Percentiles rank a stretch among this genome's conserved stretches.
These are phyloP conservation scores for Nakazawaea ambrosiae DNA, from an alignment of 805 yeast species.

Conservation along the genomic window DNA sequence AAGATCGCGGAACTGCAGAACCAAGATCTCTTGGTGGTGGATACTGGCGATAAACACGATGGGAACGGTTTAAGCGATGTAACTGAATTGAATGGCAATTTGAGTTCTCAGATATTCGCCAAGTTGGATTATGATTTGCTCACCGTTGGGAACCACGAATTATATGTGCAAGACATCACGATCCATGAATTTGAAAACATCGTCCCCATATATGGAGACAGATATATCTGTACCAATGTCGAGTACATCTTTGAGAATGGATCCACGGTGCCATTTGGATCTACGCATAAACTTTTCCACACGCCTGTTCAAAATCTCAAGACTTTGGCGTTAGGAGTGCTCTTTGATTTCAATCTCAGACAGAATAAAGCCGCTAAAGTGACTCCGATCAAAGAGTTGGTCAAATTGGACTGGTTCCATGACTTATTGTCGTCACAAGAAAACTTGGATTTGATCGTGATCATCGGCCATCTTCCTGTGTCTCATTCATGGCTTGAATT, in stretches of 20 bases:
- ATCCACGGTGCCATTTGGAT: slow-evolving; percentile 59
- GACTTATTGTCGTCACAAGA: slow-evolving; percentile 26
- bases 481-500: slow-evolving; percentile 49
- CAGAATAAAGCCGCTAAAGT: slow-evolving; percentile 58
- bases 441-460: slow-evolving; percentile 55
- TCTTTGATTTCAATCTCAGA: slow-evolving; percentile 62
- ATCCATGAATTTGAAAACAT: slow-evolving; percentile 56
- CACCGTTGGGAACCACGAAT: slow-evolving; percentile 88
- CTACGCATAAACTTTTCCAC: slow-evolving; percentile 53
- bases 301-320: slow-evolving; percentile 47
- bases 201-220: slow-evolving; percentile 51
- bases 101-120: slow-evolving; percentile 57
- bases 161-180: slow-evolving; percentile 63
- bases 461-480: slow-evolving; percentile 79
- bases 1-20: slow-evolving; percentile 33
- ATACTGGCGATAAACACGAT: slow-evolving; percentile 91
- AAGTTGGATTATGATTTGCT: slow-evolving; percentile 63
- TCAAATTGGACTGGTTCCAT: slow-evolving; percentile 60
- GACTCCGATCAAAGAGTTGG: slow-evolving; percentile 46
- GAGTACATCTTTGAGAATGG: slow-evolving; percentile 38
- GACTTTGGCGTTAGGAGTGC: slow-evolving; percentile 66
- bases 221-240: slow-evolving; percentile 68
- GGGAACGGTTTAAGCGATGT: slow-evolving; percentile 89
- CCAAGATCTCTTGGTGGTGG: slow-evolving; percentile 68
- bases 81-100: slow-evolving; percentile 62